These are phyloP conservation scores for Ligustrum vulgare DNA, from an alignment of 257 asterid species.

Conservation along the genomic window DNA sequence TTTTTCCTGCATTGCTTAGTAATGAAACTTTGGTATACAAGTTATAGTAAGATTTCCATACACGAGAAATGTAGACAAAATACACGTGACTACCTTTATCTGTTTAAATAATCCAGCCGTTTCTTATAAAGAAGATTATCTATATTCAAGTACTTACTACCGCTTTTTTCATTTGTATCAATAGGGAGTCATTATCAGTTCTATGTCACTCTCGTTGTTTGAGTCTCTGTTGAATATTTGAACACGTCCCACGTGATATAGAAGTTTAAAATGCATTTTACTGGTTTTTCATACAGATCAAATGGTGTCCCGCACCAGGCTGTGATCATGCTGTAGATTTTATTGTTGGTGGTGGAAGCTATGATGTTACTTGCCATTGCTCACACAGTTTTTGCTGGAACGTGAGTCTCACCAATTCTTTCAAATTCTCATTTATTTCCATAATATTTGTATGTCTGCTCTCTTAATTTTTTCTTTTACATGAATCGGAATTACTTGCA, in stretches of 20 bases:
- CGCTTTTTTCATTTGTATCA: not conserved
- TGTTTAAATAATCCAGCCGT: not conserved
- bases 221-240: conserved; percentile 8
- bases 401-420: conserved; percentile 47
- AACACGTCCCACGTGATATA: conserved; percentile 1
- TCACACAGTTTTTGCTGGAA: conserved; percentile 90
- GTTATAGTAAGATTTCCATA: conserved; percentile 3
- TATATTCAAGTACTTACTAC: not conserved
- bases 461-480: conserved; percentile 4
- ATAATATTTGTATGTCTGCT: conserved; percentile 11
- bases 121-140: not conserved
- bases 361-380: conserved; percentile 82
- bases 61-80: not conserved
- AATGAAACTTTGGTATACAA: not conserved
- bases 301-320: conserved; percentile 98
- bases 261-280: conserved; percentile 14
- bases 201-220: conserved; percentile 3
- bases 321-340: conserved; percentile 91
- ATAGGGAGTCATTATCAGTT: conserved; percentile 2
- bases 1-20: not conserved
- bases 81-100: not conserved
- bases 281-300: conserved; percentile 50
- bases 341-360: conserved; percentile 79
- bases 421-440: conserved; percentile 1
- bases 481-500: conserved; percentile 14